Conservation (phyloP, 805 yeast species). For the Candida ponderosae region DNA sequence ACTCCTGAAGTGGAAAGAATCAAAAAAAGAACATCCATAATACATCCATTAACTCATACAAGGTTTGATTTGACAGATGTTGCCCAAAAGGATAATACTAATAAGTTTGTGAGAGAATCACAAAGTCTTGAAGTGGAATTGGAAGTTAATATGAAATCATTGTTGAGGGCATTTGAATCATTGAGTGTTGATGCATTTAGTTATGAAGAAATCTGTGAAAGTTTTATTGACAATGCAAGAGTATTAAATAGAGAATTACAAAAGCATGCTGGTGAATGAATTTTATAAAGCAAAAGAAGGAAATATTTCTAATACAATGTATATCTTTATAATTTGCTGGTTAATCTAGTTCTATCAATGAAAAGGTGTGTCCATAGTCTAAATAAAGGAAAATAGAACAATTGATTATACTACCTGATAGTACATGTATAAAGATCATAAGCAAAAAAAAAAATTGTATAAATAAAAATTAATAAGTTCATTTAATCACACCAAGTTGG, state of each 20-base stretch:
- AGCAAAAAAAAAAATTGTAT: too few species aligned
- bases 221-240: constrained; percentile 54
- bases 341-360: too few species aligned
- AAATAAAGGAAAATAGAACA: too few species aligned
- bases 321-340: too few species aligned
- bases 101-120: constrained; percentile 15
- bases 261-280: too few species aligned
- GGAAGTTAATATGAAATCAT: constrained; percentile 38
- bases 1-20: constrained; percentile 52
- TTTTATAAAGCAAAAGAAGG: too few species aligned
- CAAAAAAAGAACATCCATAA: constrained; percentile 65
- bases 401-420: too few species aligned
- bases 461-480: too few species aligned
- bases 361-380: too few species aligned
- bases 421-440: too few species aligned
- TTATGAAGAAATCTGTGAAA: constrained; percentile 51
- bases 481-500: too few species aligned
- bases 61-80: constrained; percentile 69
- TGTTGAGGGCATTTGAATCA: constrained; percentile 32
- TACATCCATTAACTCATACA: constrained; percentile 68
- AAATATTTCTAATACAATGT: too few species aligned
- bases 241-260: constrained; percentile 21
- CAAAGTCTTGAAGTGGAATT: constrained; percentile 40
- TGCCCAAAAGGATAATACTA: constrained; percentile 13
- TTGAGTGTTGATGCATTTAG: constrained; percentile 39